A percentile compares a stretch with the other conserved stretches of the same genome.
Evolutionary conservation across 2,329 filamentous ascomycete genomes (phyloP).

Genomic region (Penicillium sp.): DNA sequence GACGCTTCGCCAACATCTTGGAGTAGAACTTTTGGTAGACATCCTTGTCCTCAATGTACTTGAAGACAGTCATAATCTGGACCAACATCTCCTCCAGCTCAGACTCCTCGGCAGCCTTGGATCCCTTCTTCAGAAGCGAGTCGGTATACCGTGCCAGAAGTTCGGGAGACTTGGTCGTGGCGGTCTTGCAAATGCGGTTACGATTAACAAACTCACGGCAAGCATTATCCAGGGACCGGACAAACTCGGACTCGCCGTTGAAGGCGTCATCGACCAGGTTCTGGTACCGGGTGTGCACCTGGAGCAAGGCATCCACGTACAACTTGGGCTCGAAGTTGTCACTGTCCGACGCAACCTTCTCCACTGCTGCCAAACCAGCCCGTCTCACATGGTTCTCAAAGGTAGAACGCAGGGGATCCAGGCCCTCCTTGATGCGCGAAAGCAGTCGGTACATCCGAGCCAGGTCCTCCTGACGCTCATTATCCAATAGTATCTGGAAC

Average conservation of each 20-base stretch:
- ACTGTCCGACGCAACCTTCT: slow-evolving; percentile 84
- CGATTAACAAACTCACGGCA: slow-evolving; percentile 98
- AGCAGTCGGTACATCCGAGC: slow-evolving; percentile 94
- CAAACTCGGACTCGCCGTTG: slow-evolving; percentile 94
- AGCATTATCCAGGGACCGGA: slow-evolving; percentile 91
- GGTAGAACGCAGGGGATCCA: slow-evolving; percentile 81
- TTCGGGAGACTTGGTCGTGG: slow-evolving; percentile 92
- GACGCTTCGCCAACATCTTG: slow-evolving; percentile 88
- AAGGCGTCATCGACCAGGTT: slow-evolving; percentile 90
- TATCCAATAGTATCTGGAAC: slow-evolving; percentile 90
- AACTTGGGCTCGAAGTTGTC: slow-evolving; percentile 94
- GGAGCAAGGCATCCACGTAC: slow-evolving; percentile 91
- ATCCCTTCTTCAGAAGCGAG: slow-evolving; percentile 83
- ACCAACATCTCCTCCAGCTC: slow-evolving; percentile 86
- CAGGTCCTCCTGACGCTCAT: slow-evolving; percentile 93
- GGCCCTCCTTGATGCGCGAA: slow-evolving; percentile 82
- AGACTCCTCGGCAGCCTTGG: slow-evolving; percentile 87
- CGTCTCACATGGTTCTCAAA: slow-evolving; percentile 94
- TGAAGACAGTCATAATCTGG: slow-evolving; percentile 99
- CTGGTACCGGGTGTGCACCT: slow-evolving; percentile 92
- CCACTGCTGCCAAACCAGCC: slow-evolving; percentile 81
- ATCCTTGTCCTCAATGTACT: slow-evolving; percentile 99
- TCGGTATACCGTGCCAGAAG: slow-evolving; percentile 95
- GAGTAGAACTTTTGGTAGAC: slow-evolving; percentile 99
- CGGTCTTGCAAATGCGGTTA: slow-evolving; percentile 92